These are phyloP conservation scores for Fusarium lyarnte DNA, from an alignment of 2,329 filamentous ascomycete species.

Conservation along the genomic window DNA sequence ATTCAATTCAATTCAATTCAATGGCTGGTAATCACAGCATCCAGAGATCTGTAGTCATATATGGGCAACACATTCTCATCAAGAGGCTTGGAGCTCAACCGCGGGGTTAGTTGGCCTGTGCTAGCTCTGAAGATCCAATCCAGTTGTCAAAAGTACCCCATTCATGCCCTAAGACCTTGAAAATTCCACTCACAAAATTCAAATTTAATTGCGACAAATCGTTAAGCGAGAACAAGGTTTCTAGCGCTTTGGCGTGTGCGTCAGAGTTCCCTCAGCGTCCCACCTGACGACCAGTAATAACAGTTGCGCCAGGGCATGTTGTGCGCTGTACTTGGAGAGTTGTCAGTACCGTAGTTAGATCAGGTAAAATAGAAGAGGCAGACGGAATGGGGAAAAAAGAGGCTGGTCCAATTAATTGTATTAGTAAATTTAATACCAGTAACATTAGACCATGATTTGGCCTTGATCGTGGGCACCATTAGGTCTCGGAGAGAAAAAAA, in stretches of 20 bases:
- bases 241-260: constrained; percentile 23
- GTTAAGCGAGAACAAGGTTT: constrained; percentile 34
- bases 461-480: constrained; percentile 23
- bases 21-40: background rate
- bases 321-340: constrained; percentile 1
- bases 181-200: constrained; percentile 33
- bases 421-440: constrained; percentile 1
- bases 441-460: background rate
- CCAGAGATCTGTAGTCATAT: background rate
- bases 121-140: background rate
- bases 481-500: constrained; percentile 2
- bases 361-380: background rate
- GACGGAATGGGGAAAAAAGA: background rate
- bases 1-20: too few relatives aligned
- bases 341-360: background rate
- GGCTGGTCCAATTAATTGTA: background rate
- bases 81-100: constrained; percentile 11
- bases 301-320: constrained; percentile 5
- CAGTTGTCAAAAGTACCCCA: background rate
- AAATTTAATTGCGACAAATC: constrained; percentile 27
- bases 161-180: constrained; percentile 36
- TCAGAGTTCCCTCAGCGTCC: constrained; percentile 35
- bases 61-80: background rate
- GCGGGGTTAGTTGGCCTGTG: constrained; percentile 15
- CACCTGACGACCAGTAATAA: constrained; percentile 15